phyloP scores from a whole-genome alignment of 345 rosid genomes.

The Boechera divaricarpa region DNA sequence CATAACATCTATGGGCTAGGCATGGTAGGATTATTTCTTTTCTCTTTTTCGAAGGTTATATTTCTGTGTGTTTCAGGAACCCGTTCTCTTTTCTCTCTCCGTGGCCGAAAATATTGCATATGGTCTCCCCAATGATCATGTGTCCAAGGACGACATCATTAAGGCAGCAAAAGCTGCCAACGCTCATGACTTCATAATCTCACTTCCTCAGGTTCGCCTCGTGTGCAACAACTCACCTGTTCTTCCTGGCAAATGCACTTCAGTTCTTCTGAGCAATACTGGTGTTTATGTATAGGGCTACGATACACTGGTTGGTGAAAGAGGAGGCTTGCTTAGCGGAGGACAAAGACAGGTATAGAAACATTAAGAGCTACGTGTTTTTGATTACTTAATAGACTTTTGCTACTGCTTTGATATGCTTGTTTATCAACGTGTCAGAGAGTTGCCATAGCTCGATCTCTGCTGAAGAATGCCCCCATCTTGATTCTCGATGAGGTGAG shows the following conservation, averaged over 20 bases:
- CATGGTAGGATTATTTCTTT: constrained; percentile 2
- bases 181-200: constrained; percentile 92
- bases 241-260: constrained; percentile 17
- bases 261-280: constrained; percentile 28
- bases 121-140: constrained; percentile 91
- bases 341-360: constrained; percentile 89
- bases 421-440: constrained; percentile 56
- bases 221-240: constrained; percentile 29
- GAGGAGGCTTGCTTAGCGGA: constrained; percentile 92
- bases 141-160: constrained; percentile 86
- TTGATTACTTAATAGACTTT: not conserved
- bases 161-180: constrained; percentile 97
- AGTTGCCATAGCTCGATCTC: constrained; percentile 90
- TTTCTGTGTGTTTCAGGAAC: constrained; percentile 63
- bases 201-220: constrained; percentile 79
- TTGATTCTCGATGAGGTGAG: constrained; percentile 87
- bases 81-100: constrained; percentile 87
- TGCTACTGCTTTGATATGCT: constrained; percentile 15
- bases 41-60: constrained; percentile 4
- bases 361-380: not conserved
- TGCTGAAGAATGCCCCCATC: constrained; percentile 84
- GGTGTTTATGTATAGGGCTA: constrained; percentile 67
- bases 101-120: constrained; percentile 97
- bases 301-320: constrained; percentile 90
- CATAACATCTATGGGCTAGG: constrained; percentile 11